Evolutionary conservation across 768 basidiomycete genomes (phyloP), one percentile per base, ranked within the genome.

Genomic region (Thelephora ganbajun): DNA sequence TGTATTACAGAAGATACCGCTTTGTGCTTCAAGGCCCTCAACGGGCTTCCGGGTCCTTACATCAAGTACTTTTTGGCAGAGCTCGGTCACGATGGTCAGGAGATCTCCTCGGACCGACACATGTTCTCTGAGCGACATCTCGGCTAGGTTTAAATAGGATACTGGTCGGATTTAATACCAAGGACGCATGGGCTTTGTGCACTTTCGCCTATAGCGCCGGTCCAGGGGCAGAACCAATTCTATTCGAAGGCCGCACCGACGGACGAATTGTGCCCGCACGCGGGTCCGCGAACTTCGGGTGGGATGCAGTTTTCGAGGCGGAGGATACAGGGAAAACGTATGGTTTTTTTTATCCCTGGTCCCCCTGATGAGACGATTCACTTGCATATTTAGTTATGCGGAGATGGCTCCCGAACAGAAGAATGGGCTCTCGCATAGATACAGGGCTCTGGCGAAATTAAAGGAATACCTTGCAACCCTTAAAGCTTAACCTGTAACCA

Each of bases 161-260:
- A 58, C 75, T 98, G 13, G 73, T 65, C 7, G 78, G 79, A 11
- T 97, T 97, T 59, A 66, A 72, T 0, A 83, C 78, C 0, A 85
- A 75, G 49, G 76, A 72, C 11, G 96, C 96, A 0, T 84, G 83
- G 57, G 93, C 94, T 0, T 69, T 97, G 6, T 98, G 94, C 65
- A 98, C 96, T 1, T 98, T 98, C 56, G 94, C 93, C 5, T 98
- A 96, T 61, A 85, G 83, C 35, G 69, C 81, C 0, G 90, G 91
- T 0, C 90, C 92, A 66, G 77, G 74, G 4, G 63, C 74, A 2
- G 81, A 89, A 49, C 88, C 90, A 0, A 67, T 92, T 43, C 62
- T 87, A 7, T 87, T 87, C 48, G 93, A 96, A 57, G 94, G 94
- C 0, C 70, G 76, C 11, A 96, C 92, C 1, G 79, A 89, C 20